phyloP scores from a whole-genome alignment of 768 basidiomycete genomes.

The Suillus placidus region DNA sequence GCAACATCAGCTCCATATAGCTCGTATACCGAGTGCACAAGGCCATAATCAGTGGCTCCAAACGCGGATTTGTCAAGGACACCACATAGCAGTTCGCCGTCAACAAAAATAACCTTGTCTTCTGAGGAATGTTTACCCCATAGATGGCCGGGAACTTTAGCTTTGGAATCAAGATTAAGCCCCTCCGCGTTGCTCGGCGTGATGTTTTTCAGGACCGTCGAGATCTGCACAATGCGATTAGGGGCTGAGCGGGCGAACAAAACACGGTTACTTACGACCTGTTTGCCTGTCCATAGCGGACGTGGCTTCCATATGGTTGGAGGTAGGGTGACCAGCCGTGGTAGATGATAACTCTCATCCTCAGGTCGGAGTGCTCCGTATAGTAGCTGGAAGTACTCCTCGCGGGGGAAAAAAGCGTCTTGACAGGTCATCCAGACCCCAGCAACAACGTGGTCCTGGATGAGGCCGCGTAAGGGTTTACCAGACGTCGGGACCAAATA shows the following conservation, averaged over 20 bases:
- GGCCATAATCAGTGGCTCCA: slow-evolving; percentile 93
- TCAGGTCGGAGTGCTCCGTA: slow-evolving; percentile 95
- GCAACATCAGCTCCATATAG: slow-evolving; percentile 90
- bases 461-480: slow-evolving; percentile 94
- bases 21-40: slow-evolving; percentile 97
- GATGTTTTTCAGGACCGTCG: slow-evolving; percentile 90
- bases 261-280: slow-evolving; percentile 67
- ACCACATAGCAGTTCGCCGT: slow-evolving; percentile 92
- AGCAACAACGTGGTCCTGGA: slow-evolving; percentile 98
- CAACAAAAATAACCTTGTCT: slow-evolving; percentile 85
- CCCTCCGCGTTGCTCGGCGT: slow-evolving; percentile 80
- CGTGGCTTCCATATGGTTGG: slow-evolving; percentile 92
- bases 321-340: slow-evolving; percentile 76
- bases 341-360: slow-evolving; percentile 58
- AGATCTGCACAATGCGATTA: slow-evolving; percentile 59
- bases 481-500: slow-evolving; percentile 99
- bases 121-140: slow-evolving; percentile 85
- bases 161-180: slow-evolving; percentile 80
- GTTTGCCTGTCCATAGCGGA: slow-evolving; percentile 97
- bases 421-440: slow-evolving; percentile 99
- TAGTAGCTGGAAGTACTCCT: slow-evolving; percentile 94
- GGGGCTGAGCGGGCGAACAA: background rate
- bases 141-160: slow-evolving; percentile 85
- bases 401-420: slow-evolving; percentile 91
- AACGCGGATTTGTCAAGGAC: slow-evolving; percentile 97